Base-by-base conservation (phyloP, 2,329 filamentous ascomycete genomes). In the Penicillium sp. region DNA sequence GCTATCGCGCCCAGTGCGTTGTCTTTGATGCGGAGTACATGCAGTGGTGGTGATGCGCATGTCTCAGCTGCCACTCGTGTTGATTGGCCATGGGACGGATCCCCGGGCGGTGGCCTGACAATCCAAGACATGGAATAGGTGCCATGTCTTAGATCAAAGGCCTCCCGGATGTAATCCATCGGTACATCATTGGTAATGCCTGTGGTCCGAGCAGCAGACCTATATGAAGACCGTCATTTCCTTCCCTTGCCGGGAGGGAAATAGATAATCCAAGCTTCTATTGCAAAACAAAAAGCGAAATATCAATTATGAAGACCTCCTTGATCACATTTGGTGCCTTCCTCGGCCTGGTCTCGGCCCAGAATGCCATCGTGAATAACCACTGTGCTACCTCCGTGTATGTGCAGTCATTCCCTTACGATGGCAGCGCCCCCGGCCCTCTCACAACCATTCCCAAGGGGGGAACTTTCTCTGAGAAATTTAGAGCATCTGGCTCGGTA, bases 371-470 rank as follows among this genome's bases (percentile, higher is more conserved):
- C 33, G 61, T 64, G 41, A 3, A 61, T 20, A 64, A 64, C 42
- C 44, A 62, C 49, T 64, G 60, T 57, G 46, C 21, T 13, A 46
- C 52, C 29, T 10, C 60, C 2, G 54, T 64, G 6, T 64, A 64
- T 47, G 52, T 64, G 46, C 61, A 64, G 51, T 64, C 61, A 23
- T 60, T 59, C 55, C 61, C 61, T 30, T 59, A 51, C 36, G 61
- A 60, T 54, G 61, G 61, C 34, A 61, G 61, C 37, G 56, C 53
- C 23, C 50, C 60, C 6, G 60, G 60, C 12, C 56, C 61, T 46
- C 61, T 64, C 20, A 64, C 58, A 17, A 60, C 61, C 17, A 24
- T 64, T 46, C 15, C 56, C 0, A 46, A 51, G 17, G 61, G 60
- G 2, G 49, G 32, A 27, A 59, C 52, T n/a, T 64, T 64, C 52